phyloP scores from a whole-genome alignment of 305 asterid genomes.

The Lippia alba region DNA sequence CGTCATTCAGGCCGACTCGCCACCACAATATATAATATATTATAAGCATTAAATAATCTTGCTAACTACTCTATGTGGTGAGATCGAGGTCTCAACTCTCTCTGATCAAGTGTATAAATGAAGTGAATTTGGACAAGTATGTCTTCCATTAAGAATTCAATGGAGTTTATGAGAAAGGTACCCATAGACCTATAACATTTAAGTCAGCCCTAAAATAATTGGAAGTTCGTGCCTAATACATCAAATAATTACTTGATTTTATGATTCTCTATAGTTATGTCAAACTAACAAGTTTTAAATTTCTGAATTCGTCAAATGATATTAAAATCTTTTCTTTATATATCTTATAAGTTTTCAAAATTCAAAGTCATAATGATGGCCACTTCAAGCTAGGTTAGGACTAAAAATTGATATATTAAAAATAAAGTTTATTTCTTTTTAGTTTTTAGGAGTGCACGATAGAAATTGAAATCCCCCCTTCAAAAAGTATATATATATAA shows the following conservation, averaged over 20 bases:
- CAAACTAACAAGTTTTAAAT: not conserved
- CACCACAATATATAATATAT: not conserved
- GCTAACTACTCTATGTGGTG: not conserved
- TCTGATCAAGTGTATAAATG: not conserved
- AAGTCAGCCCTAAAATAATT: slow-evolving; percentile 35
- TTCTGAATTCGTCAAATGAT: not conserved
- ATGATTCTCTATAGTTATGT: not conserved
- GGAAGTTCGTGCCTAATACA: not conserved
- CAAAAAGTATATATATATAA: no score
- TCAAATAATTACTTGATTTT: not conserved
- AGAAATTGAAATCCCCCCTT: no score
- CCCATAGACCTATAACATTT: slow-evolving; percentile 14
- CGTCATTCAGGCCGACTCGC: no score
- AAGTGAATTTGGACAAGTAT: slow-evolving; percentile 22
- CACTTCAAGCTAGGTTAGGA: no score
- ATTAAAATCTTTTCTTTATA: no score
- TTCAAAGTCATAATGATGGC: no score
- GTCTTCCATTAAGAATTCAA: not conserved
- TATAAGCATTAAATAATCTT: not conserved
- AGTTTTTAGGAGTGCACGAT: no score
- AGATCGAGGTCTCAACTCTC: not conserved
- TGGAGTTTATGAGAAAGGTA: slow-evolving; percentile 28
- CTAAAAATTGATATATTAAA: no score
- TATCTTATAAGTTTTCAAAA: no score
- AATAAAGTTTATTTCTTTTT: no score